Evolutionary conservation across 2,329 filamentous ascomycete genomes (phyloP), one percentile per base, ranked within the genome.

Genomic region (Seiridium unicorne): DNA sequence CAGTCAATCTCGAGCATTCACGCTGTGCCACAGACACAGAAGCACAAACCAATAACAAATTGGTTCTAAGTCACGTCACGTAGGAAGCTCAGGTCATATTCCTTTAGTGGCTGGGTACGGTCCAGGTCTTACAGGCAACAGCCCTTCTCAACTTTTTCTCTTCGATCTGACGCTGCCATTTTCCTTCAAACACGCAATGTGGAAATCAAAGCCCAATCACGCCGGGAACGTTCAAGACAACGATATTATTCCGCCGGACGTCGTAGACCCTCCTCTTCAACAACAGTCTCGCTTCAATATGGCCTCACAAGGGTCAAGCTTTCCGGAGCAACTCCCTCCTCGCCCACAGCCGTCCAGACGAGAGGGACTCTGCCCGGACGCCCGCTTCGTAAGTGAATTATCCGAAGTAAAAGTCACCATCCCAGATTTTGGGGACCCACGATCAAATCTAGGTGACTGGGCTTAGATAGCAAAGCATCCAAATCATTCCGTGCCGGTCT

Each of bases 241-340:
- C 13, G 56, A 51, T n/a, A 44, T 58, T 5, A 58, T 58, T 42
- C 56, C 56, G 38, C 36, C 56, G 10, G 56, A 58, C 8, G 36
- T 58, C 35, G 56, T 51, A 18, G 56, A 58, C n/a, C 47, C 56
- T 13, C 56, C 51, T 5, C 51, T 46, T 4, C 10, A 32, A 3
- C 34, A 5, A 2, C 36, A 44, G 18, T 10, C 49, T 32, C 49
- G 31, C 6, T 35, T 13, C 32, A 51, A 51, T 31, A 35, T 35
- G 49, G 49, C 49, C 9, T 10, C 49, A 9, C 46, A 31, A 11
- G 13, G 34, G 31, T n/a, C 55, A 0, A 11, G 5, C 6, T 47
- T 49, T 13, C 36, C 51, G 6, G 34, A 51, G 10, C 48, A 34
- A n/a, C 47, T 44, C 0, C 56, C 56, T 2, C 56, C 56, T 31